A percentile compares a stretch with the other conserved stretches of the same genome.
Conservation (phyloP, 1,139 yeast species). For the Saccharomyces hybrid region DNA sequence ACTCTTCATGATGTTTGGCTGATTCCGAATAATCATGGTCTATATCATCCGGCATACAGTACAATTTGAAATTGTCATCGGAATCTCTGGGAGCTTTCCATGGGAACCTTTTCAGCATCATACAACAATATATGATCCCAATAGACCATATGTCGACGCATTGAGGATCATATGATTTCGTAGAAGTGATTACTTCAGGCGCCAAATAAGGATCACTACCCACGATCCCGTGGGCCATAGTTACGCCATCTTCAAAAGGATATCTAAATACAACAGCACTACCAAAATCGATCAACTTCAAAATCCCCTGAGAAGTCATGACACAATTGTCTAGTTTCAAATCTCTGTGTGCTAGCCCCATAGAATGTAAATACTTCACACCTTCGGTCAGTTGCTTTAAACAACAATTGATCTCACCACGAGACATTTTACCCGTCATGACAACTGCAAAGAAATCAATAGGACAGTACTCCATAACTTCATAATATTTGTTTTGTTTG, state of each 20-base stretch:
- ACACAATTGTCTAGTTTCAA: slow-evolving; percentile 92
- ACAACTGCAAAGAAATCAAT: slow-evolving; percentile 94
- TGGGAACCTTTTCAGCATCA: slow-evolving; percentile 89
- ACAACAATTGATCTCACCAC: slow-evolving; percentile 80
- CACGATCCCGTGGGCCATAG: slow-evolving; percentile 84
- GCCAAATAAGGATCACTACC: slow-evolving; percentile 98
- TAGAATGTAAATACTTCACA: slow-evolving; percentile 70
- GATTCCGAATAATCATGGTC: slow-evolving; percentile 41
- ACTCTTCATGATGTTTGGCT: slow-evolving; percentile 41
- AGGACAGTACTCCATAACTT: slow-evolving; percentile 97
- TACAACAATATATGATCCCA: slow-evolving; percentile 92
- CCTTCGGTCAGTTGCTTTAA: slow-evolving; percentile 82
- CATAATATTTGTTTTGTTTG: slow-evolving; percentile 80
- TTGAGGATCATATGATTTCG: slow-evolving; percentile 77
- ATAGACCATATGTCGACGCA: slow-evolving; percentile 93
- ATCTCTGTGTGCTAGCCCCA: slow-evolving; percentile 94
- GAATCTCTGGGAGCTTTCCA: slow-evolving; percentile 89
- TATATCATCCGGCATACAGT: slow-evolving; percentile 38
- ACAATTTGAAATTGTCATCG: slow-evolving; percentile 77
- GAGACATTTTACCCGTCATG: slow-evolving; percentile 89
- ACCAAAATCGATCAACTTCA: slow-evolving; percentile 92
- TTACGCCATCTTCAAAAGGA: slow-evolving; percentile 74
- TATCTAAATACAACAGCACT: slow-evolving; percentile 90
- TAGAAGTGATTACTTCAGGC: slow-evolving; percentile 75
- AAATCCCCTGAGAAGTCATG: slow-evolving; percentile 73